Base-by-base conservation (phyloP, 2,329 filamentous ascomycete genomes). In the Tetracladium maxilliforme region DNA sequence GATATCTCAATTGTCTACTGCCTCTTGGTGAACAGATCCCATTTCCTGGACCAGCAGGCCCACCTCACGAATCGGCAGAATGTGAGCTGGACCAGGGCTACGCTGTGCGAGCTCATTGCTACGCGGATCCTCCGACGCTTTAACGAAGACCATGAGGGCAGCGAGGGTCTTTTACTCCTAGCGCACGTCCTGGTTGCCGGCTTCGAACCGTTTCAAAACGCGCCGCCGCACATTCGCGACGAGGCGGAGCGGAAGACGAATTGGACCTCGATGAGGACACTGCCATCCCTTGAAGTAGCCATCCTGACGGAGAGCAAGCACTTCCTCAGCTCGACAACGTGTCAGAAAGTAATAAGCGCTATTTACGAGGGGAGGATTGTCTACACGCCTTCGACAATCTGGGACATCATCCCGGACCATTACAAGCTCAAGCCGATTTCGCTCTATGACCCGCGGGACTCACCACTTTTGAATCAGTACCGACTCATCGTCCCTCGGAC, bases 1-100 rank as follows among this genome's bases (percentile, higher is more conserved):
- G 82, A 90, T 52, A 73, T 86, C 19, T 87, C 80, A 2, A 72
- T 86, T 28, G 78, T 90, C 8, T 90, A 87, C 47, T 87, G 80
- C 44, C 54, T 92, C 31, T 63, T 92, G 13, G 80, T 90, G 35
- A 90, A 92, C 41, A 67, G 80, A 10, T 70, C 72, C 17, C 77
- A 84, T 42, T 90, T 90, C 40, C 57, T 86, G 14, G 65, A 76
- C 28, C 79, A 90, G 45, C 80, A 90, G 45, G 62, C 70, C 8
- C 74, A 77, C 39, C 65, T 80, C 40, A 68, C 69, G 39, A 81
- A 83, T 42, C 72, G 81, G 32, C 78, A 86, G 45, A 87, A 82
- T 32, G 80, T 90, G 33, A 76, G 82, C 44, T 71, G 71, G 32
- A 83, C 80, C 6, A 65, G 81, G 27, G 81, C 81, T 18, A 72